These are phyloP conservation scores for Przewalskia tangutica DNA, from an alignment of 257 asterid genomes.

Conservation along the genomic window DNA sequence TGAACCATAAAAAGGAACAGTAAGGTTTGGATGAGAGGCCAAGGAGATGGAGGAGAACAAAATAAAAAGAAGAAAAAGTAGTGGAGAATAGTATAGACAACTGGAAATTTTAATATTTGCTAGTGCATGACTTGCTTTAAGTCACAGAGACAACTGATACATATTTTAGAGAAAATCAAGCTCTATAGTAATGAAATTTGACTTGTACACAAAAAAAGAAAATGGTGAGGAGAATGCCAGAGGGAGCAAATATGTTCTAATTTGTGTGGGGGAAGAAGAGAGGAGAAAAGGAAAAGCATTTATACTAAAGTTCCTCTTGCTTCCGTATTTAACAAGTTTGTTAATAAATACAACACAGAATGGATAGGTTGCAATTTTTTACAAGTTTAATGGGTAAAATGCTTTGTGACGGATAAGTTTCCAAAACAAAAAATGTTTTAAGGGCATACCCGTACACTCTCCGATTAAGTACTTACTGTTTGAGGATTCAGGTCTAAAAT, in stretches of 20 bases:
- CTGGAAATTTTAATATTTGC: not conserved
- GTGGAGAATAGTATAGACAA: not conserved
- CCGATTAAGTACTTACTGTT: constrained; percentile 39
- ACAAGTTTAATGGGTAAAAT: not conserved
- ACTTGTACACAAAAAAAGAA: not conserved
- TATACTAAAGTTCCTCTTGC: not conserved
- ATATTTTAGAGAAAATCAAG: not conserved
- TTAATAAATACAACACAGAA: not conserved
- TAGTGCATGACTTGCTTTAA: not conserved
- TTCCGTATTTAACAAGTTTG: not conserved
- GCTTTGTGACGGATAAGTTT: not conserved
- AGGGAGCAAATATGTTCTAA: not conserved
- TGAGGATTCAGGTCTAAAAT: constrained; percentile 83
- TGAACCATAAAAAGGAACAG: not conserved
- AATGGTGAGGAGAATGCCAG: not conserved
- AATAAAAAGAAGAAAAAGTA: not conserved
- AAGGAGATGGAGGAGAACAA: not conserved
- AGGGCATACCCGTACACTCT: not conserved
- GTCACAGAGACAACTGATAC: not conserved
- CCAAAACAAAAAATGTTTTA: not conserved
- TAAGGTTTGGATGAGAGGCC: not conserved
- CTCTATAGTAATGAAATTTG: not conserved
- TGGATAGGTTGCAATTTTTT: not conserved
- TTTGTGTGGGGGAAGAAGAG: not conserved
- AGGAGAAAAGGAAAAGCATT: not conserved